phyloP scores from a whole-genome alignment of 495 filamentous ascomycete genomes.

The Chlorociboria aeruginascens region DNA sequence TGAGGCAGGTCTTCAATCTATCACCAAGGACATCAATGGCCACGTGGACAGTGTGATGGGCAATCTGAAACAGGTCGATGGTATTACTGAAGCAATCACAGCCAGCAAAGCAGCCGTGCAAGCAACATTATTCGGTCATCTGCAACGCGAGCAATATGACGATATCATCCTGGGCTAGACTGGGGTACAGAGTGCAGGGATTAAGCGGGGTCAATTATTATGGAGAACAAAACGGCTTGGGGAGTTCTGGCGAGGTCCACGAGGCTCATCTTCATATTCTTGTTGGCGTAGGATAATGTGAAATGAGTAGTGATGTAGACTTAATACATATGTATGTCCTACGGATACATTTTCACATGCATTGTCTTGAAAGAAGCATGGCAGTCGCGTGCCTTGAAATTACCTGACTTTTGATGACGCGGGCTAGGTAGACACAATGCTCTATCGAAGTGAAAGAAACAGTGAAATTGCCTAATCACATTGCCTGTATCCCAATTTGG shows the following conservation, averaged over 20 bases:
- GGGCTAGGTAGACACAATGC: too few relatives aligned
- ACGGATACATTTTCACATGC: too few relatives aligned
- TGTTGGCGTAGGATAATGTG: too few relatives aligned
- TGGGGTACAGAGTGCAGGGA: neutral
- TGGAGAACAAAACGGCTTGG: neutral
- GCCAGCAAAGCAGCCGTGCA: conserved; percentile 37
- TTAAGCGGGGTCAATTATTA: neutral
- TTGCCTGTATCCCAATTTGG: too few relatives aligned
- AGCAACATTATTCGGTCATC: conserved; percentile 13
- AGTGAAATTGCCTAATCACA: too few relatives aligned
- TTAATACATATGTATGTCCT: too few relatives aligned
- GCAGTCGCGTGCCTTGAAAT: too few relatives aligned
- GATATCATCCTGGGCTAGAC: conserved; percentile 14
- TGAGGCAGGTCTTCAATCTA: conserved; percentile 17
- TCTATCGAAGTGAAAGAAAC: too few relatives aligned
- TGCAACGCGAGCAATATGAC: conserved; percentile 13
- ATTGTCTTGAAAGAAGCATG: too few relatives aligned
- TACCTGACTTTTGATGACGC: too few relatives aligned
- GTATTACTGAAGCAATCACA: conserved; percentile 38
- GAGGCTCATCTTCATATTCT: too few relatives aligned
- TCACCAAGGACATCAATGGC: conserved; percentile 35
- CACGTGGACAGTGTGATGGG: conserved; percentile 46
- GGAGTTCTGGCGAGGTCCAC: neutral
- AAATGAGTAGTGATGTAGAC: too few relatives aligned
- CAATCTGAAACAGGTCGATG: conserved; percentile 39